Evolutionary conservation across 2,329 filamentous ascomycete genomes (phyloP).

Genomic region (Xylariaceae sp.): DNA sequence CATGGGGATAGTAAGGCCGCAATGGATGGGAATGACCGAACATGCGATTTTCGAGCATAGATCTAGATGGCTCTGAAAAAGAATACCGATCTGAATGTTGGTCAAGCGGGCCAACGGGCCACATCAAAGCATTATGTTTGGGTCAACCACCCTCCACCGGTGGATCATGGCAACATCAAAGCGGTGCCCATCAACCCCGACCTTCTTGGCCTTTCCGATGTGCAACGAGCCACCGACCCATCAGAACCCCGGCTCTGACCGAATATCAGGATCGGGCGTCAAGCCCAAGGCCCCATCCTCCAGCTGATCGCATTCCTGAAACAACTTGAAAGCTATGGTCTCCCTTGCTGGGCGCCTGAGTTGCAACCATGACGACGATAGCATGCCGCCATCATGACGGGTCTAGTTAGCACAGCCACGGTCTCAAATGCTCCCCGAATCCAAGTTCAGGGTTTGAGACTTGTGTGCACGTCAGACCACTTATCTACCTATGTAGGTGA

Average conservation of each 20-base stretch:
- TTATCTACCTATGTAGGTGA: too few species aligned
- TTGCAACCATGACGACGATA: conserved; percentile 9
- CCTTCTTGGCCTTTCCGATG: conserved; percentile 8
- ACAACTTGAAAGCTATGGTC: background rate
- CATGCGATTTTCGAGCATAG: background rate
- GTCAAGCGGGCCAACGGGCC: background rate
- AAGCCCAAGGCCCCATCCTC: conserved; percentile 1
- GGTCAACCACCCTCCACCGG: conserved; percentile 1
- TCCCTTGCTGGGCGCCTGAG: conserved; percentile 7
- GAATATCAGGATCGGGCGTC: conserved; percentile 4
- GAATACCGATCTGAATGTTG: background rate
- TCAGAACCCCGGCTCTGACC: conserved; percentile 17
- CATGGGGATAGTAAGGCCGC: background rate
- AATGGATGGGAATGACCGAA: background rate
- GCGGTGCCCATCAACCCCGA: conserved; percentile 8
- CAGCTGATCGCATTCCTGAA: conserved; percentile 7
- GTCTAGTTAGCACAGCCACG: background rate
- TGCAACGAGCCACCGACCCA: conserved; percentile 11
- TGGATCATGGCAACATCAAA: conserved; percentile 1
- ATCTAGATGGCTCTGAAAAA: background rate
- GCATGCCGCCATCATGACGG: background rate
- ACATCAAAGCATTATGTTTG: background rate
- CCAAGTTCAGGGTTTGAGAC: background rate
- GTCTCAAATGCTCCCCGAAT: background rate
- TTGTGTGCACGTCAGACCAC: too few species aligned